These are phyloP conservation scores for Lachancea meyersii DNA, from an alignment of 805 yeast species.

Conservation along the genomic window DNA sequence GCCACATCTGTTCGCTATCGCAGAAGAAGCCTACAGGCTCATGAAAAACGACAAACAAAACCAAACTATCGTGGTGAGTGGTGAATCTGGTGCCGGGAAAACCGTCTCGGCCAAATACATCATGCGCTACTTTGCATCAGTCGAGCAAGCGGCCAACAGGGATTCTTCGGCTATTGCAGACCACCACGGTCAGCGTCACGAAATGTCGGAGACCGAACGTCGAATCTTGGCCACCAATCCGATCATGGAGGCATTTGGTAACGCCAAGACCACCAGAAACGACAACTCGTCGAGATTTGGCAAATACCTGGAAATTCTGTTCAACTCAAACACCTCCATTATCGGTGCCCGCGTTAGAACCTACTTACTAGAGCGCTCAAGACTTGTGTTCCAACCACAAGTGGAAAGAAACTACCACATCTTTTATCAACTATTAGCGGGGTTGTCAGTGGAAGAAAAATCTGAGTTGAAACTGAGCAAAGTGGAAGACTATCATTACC, in stretches of 20 bases:
- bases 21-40: conserved; percentile 93
- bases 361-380: conserved; percentile 84
- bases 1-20: conserved; percentile 95
- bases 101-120: conserved; percentile 95
- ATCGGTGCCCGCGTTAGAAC: conserved; percentile 95
- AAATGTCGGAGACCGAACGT: conserved; percentile 86
- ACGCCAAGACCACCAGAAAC: conserved; percentile 87
- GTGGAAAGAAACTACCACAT: conserved; percentile 94
- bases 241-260: conserved; percentile 83
- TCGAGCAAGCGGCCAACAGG: conserved; percentile 48
- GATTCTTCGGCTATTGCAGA: conserved; percentile 13
- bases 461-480: conserved; percentile 51
- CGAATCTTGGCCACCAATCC: conserved; percentile 95
- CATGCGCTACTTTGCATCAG: conserved; percentile 96
- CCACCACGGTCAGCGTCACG: conserved; percentile 35
- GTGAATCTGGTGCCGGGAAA: conserved; percentile 98
- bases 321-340: conserved; percentile 66
- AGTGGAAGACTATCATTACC: conserved; percentile 67
- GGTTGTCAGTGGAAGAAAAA: conserved; percentile 51
- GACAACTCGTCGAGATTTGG: conserved; percentile 94
- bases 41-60: conserved; percentile 81
- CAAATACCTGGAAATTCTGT: conserved; percentile 84
- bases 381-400: conserved; percentile 87
- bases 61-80: conserved; percentile 94
- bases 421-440: conserved; percentile 82